Evolutionary conservation across 768 basidiomycete species (phyloP).

Genomic region (Lyophyllum decastes): DNA sequence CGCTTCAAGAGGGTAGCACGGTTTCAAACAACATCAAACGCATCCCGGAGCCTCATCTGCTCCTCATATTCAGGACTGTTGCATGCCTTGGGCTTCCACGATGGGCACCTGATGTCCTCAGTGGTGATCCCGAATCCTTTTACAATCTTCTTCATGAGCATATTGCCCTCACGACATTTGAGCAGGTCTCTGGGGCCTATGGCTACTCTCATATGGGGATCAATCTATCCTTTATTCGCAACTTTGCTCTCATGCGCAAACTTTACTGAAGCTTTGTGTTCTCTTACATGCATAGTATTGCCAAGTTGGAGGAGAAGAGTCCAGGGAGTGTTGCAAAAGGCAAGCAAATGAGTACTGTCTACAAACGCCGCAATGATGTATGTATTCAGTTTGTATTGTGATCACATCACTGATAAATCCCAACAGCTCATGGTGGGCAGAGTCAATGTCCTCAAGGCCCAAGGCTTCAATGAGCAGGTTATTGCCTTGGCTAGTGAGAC

Average conservation of each 20-base stretch:
- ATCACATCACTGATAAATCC: not conserved
- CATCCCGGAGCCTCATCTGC: not conserved
- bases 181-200: conserved; percentile 1
- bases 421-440: conserved; percentile 3
- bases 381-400: not conserved
- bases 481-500: conserved; percentile 4
- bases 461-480: conserved; percentile 3
- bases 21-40: not conserved
- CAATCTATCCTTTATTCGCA: not conserved
- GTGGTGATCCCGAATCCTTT: conserved; percentile 8
- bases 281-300: conserved; percentile 15
- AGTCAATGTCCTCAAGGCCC: conserved; percentile 4
- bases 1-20: not conserved
- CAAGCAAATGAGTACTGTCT: conserved; percentile 2
- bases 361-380: not conserved
- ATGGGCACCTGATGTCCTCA: conserved; percentile 16
- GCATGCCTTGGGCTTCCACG: not conserved
- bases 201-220: conserved; percentile 12
- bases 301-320: conserved; percentile 11
- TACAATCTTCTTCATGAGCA: conserved; percentile 18
- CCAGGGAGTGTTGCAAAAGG: conserved; percentile 8
- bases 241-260: conserved; percentile 14
- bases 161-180: conserved; percentile 15
- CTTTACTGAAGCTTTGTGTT: conserved; percentile 18
- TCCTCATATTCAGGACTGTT: not conserved